Evolutionary conservation across 768 basidiomycete species (phyloP), one percentile per base, ranked within the genome.

Genomic region (Leccinum longicurvipes): DNA sequence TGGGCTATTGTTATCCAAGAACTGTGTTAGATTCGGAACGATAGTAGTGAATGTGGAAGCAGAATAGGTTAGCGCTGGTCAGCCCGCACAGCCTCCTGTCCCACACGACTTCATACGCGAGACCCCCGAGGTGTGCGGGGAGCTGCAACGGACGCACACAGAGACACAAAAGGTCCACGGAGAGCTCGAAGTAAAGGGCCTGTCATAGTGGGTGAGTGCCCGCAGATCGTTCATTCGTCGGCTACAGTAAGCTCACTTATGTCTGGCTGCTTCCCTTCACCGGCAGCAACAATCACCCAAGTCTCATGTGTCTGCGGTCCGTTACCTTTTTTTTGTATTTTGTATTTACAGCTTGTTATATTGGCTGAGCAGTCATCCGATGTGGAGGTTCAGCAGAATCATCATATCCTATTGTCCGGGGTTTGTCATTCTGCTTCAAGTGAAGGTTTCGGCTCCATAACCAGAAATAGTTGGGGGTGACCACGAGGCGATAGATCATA

Each of bases 31-130:
- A n/a, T 23, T n/a, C n/a, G n/a, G n/a, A 14, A 32, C 21, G 24
- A 31, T 31, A 12, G n/a, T n/a, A n/a, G n/a, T n/a, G n/a, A 12
- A 6, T 6, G 31, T 31, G 31, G 31, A n/a, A n/a, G n/a, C n/a
- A n/a, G n/a, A n/a, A n/a, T n/a, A n/a, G n/a, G n/a, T n/a, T n/a
- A n/a, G n/a, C n/a, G n/a, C n/a, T n/a, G n/a, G n/a, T n/a, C n/a
- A n/a, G n/a, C n/a, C n/a, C n/a, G n/a, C n/a, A n/a, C n/a, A n/a
- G n/a, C n/a, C n/a, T n/a, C n/a, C n/a, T n/a, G n/a, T n/a, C n/a
- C n/a, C n/a, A n/a, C n/a, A 79, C 58, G 79, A 83, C 56, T 89
- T 87, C 60, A 79, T 79, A 14, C 68, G 70, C 53, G 80, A 82
- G 60, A 78, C 84, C 8, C 77, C 72, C 90, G 50, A 62, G 67